Evolutionary conservation across 495 filamentous ascomycete species (phyloP).

Genomic region (Aspergillus heteromorphus): DNA sequence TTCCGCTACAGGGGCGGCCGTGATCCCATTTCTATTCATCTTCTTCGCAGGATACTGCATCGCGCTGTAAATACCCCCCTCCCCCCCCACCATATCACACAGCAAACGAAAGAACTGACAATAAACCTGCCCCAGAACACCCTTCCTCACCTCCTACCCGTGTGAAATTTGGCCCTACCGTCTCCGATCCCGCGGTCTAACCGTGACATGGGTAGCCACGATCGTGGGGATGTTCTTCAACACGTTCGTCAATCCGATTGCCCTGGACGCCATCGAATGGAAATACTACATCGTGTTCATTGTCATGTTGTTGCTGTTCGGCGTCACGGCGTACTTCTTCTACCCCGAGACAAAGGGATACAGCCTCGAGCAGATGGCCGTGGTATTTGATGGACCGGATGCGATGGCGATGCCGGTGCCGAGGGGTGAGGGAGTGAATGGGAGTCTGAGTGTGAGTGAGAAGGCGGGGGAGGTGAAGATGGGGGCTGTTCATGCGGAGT

Average conservation of each 20-base stretch:
- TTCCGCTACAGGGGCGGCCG: conserved; percentile 41
- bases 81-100: no score
- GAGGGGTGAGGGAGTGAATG: no score
- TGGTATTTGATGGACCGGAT: conserved; percentile 20
- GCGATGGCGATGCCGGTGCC: no score
- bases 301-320: conserved; percentile 46
- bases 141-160: conserved; percentile 57
- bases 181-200: conserved; percentile 61
- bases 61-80: conserved; percentile 37
- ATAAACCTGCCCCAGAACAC: conserved; percentile 45
- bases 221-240: conserved; percentile 51
- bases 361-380: conserved; percentile 57
- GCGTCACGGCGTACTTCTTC: conserved; percentile 53
- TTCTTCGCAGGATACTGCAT: conserved; percentile 54
- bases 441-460: not conserved
- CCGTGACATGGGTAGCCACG: conserved; percentile 53
- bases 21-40: conserved; percentile 57
- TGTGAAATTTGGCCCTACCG: conserved; percentile 62
- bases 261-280: conserved; percentile 50
- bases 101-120: no score
- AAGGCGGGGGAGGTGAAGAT: not conserved
- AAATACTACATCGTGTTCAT: conserved; percentile 59
- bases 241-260: conserved; percentile 53
- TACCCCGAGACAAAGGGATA: conserved; percentile 62
- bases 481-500: not conserved